phyloP scores from a whole-genome alignment of 2,329 filamentous ascomycete species.

The Allantophomopsis lycopodina region DNA sequence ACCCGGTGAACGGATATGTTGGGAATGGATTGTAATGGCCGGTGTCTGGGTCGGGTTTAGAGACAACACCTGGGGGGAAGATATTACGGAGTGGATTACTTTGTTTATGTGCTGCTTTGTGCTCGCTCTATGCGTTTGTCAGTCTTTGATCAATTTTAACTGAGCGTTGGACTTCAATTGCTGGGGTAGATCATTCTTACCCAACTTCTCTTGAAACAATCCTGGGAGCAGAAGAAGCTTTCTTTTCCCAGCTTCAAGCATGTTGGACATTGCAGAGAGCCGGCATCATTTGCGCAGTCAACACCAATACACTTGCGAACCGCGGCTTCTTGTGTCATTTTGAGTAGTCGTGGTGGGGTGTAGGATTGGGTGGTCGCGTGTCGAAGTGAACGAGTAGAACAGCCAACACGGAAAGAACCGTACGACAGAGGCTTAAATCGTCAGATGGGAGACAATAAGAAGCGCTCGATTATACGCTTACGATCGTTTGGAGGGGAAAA shows the following conservation, averaged over 20 bases:
- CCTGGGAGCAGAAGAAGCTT: constrained; percentile 94
- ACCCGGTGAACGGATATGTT: constrained; percentile 68
- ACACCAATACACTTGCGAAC: constrained; percentile 65
- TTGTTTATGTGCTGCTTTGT: constrained; percentile 79
- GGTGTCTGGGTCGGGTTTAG: constrained; percentile 84
- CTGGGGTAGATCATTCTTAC: constrained; percentile 34
- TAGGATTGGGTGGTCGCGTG: not conserved
- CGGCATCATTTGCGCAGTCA: constrained; percentile 79
- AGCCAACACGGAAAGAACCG: not conserved
- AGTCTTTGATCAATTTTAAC: constrained; percentile 2
- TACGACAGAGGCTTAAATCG: no score
- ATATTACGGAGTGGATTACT: constrained; percentile 61
- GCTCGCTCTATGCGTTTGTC: constrained; percentile 44
- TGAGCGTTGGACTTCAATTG: not conserved
- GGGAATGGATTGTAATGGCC: constrained; percentile 89
- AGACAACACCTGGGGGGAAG: constrained; percentile 67
- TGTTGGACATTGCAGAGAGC: constrained; percentile 81
- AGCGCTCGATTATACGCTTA: no score
- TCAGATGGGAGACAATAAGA: no score
- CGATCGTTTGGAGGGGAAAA: no score
- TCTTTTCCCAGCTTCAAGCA: constrained; percentile 84
- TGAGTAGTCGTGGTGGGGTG: not conserved
- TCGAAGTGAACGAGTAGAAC: not conserved
- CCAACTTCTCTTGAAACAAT: constrained; percentile 99
- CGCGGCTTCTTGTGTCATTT: constrained; percentile 23